Conservation (phyloP, 1,284 basidiomycete species). For the Boletus coffeatus region DNA sequence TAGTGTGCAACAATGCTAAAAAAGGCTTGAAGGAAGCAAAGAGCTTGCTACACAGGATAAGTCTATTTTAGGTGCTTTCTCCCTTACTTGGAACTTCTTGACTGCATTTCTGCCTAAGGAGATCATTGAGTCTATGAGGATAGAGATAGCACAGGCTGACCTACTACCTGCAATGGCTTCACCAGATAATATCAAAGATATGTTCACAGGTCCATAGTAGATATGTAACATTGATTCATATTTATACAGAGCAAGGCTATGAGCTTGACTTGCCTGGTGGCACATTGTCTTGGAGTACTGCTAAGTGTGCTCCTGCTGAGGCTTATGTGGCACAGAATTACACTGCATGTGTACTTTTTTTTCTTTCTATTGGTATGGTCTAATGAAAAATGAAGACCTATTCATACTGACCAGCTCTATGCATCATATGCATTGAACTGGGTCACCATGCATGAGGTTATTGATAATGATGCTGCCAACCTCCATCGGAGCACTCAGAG, state of each 20-base stretch:
- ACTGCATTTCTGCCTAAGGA: background rate
- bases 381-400: background rate
- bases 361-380: background rate
- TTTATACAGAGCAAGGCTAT: background rate
- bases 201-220: background rate
- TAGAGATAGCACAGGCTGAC: background rate
- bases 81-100: background rate
- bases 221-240: background rate
- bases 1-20: background rate
- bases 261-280: background rate
- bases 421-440: background rate
- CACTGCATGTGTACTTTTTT: background rate
- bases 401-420: background rate
- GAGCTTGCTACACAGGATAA: background rate
- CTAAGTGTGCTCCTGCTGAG: background rate
- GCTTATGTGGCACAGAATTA: background rate
- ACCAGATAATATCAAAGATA: too few species aligned
- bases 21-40: background rate
- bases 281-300: background rate
- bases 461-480: background rate
- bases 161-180: background rate
- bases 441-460: background rate
- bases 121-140: background rate
- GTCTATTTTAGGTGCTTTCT: background rate
- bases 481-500: background rate